phyloP scores from a whole-genome alignment of 2,329 filamentous ascomycete genomes.

The Magnaporthiopsis incrustans region DNA sequence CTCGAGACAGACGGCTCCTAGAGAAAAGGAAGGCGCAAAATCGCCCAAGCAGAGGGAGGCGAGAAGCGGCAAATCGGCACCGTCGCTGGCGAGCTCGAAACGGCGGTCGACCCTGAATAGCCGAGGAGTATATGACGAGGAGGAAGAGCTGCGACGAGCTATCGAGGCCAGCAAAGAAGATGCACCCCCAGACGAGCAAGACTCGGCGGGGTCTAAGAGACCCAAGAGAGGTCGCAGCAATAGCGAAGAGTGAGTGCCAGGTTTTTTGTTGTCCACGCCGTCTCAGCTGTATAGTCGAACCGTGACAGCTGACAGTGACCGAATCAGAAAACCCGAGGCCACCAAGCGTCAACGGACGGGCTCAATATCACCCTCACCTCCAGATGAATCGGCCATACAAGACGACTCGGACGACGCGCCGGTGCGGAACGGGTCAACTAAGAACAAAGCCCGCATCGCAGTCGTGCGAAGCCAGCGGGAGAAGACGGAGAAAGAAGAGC shows the following conservation, averaged over 20 bases:
- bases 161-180: slow-evolving; percentile 95
- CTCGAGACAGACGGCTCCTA: slow-evolving; percentile 28
- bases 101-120: slow-evolving; percentile 97
- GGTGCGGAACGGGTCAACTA: slow-evolving; percentile 40
- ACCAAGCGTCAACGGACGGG: slow-evolving; percentile 77
- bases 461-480: slow-evolving; percentile 50
- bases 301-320: slow-evolving; percentile 16
- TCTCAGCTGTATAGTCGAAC: neutral
- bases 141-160: slow-evolving; percentile 77
- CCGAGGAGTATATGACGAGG: slow-evolving; percentile 89
- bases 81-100: slow-evolving; percentile 53
- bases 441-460: slow-evolving; percentile 48
- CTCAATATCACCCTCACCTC: slow-evolving; percentile 62
- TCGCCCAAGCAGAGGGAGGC: slow-evolving; percentile 45
- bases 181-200: slow-evolving; percentile 42
- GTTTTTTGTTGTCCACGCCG: slow-evolving; percentile 19
- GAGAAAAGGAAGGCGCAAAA: slow-evolving; percentile 46
- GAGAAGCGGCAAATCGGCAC: slow-evolving; percentile 47
- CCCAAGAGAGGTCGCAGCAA: slow-evolving; percentile 82
- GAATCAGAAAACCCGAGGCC: slow-evolving; percentile 56
- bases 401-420: slow-evolving; percentile 64
- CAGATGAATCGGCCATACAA: slow-evolving; percentile 36
- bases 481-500: slow-evolving; percentile 62
- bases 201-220: slow-evolving; percentile 51
- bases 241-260: slow-evolving; percentile 75